These are phyloP conservation scores for Cercospora janseana DNA, from an alignment of 2,329 filamentous ascomycete genomes.

Conservation along the genomic window DNA sequence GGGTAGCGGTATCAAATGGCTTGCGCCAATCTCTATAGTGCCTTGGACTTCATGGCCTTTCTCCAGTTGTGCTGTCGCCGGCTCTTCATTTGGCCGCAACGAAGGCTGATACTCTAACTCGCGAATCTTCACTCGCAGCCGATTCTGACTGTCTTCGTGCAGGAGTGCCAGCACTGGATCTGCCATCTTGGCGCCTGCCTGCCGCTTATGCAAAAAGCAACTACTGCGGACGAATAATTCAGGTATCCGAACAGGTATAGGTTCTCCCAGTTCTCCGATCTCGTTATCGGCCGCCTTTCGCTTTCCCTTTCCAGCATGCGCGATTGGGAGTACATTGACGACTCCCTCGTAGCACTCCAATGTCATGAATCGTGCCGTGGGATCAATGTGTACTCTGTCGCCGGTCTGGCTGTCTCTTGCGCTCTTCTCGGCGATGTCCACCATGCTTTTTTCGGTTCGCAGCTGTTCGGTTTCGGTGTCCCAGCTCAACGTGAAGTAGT, in stretches of 20 bases:
- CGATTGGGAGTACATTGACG: conserved; percentile 62
- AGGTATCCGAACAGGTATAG: conserved; percentile 60
- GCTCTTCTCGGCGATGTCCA: conserved; percentile 60
- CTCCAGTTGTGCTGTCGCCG: conserved; percentile 53
- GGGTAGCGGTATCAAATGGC: conserved; percentile 61
- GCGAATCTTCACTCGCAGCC: conserved; percentile 55
- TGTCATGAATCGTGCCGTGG: conserved; percentile 66
- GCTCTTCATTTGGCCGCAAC: conserved; percentile 45
- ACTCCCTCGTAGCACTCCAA: conserved; percentile 68
- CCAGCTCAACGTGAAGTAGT: conserved; percentile 90
- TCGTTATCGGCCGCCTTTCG: conserved; percentile 44
- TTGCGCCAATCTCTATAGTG: conserved; percentile 59
- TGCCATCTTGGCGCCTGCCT: conserved; percentile 39
- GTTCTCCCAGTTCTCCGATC: conserved; percentile 59
- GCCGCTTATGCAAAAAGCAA: conserved; percentile 60
- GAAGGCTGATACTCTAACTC: conserved; percentile 54
- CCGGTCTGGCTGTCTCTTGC: conserved; percentile 75
- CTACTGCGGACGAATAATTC: conserved; percentile 67
- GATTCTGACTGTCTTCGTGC: conserved; percentile 61
- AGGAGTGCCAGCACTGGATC: conserved; percentile 63
- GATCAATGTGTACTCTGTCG: conserved; percentile 81
- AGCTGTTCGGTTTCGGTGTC: conserved; percentile 57
- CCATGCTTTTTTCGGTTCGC: conserved; percentile 57
- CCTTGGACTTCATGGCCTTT: conserved; percentile 47
- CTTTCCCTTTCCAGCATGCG: conserved; percentile 54